Percentiles rank a stretch among this genome's conserved stretches.
Evolutionary conservation across 1,284 basidiomycete genomes (phyloP).

Genomic region (Cutaneotrichosporon sp.): DNA sequence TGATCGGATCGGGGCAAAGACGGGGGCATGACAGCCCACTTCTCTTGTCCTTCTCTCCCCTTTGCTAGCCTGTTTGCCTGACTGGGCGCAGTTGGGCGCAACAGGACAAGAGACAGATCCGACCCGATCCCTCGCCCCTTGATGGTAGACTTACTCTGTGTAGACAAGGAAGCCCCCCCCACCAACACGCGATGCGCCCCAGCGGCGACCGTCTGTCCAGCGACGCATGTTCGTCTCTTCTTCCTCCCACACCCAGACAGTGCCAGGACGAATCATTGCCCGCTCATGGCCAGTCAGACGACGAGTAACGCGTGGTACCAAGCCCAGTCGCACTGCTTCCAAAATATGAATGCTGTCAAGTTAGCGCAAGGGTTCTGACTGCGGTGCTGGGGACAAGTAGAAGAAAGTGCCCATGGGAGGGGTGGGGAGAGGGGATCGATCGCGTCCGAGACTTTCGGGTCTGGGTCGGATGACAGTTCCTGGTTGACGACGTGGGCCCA

Average conservation of each 20-base stretch:
- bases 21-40: not conserved
- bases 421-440: not conserved
- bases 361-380: conserved; percentile 1
- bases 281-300: conserved; percentile 87
- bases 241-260: conserved; percentile 96
- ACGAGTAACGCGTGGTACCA: conserved; percentile 85
- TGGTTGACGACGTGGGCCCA: not conserved
- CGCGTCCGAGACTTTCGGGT: not conserved
- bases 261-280: conserved; percentile 84
- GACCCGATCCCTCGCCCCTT: not conserved
- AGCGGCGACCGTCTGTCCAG: conserved; percentile 57
- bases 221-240: conserved; percentile 55
- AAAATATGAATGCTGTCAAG: conserved; percentile 69
- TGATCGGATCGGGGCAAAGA: not conserved
- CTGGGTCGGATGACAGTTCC: not conserved
- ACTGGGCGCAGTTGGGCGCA: no score
- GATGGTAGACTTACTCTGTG: conserved; percentile 41
- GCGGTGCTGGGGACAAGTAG: not conserved
- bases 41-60: no score
- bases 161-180: conserved; percentile 57
- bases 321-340: conserved; percentile 81
- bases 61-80: no score
- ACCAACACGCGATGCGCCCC: conserved; percentile 56
- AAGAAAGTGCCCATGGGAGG: no score
- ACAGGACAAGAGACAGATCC: not conserved